phyloP scores from a whole-genome alignment of 768 basidiomycete species.

The Boletus tomentosulus region DNA sequence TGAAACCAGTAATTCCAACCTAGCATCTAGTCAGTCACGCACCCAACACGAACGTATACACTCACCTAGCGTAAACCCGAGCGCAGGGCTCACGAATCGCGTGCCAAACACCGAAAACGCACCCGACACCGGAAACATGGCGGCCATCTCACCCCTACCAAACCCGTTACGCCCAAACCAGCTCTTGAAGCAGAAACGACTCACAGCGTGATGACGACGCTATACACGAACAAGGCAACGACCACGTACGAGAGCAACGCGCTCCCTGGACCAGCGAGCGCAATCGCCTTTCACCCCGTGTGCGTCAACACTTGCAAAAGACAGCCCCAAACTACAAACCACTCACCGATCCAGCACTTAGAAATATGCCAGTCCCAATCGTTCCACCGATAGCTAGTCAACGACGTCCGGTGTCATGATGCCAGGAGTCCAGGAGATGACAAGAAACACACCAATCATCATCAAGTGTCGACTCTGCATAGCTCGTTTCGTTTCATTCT shows the following conservation, averaged over 20 bases:
- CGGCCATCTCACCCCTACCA: conserved; percentile 59
- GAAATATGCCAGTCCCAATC: conserved; percentile 58
- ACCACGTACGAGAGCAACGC: conserved; percentile 58
- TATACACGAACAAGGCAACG: conserved; percentile 56
- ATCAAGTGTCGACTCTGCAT: conserved; percentile 40
- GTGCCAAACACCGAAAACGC: conserved; percentile 56
- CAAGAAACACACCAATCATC: conserved; percentile 35
- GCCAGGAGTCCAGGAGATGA: not conserved
- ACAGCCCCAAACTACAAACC: not conserved
- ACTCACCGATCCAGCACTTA: conserved; percentile 53
- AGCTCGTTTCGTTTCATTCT: conserved; percentile 34
- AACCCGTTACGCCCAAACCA: not conserved
- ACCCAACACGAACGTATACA: not conserved
- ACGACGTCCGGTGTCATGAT: not conserved
- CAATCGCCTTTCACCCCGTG: conserved; percentile 38
- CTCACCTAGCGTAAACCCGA: conserved; percentile 56
- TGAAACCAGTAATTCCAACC: conserved; percentile 61
- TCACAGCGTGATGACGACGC: conserved; percentile 57
- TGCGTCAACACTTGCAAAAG: not conserved
- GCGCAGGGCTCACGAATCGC: conserved; percentile 55
- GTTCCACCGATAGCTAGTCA: conserved; percentile 49
- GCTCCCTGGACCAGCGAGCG: conserved; percentile 56
- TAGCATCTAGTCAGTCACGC: conserved; percentile 3
- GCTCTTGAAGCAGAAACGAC: conserved; percentile 3
- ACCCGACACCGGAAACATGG: conserved; percentile 59